A percentile compares a stretch with the other conserved stretches of the same genome.
Evolutionary conservation across 768 basidiomycete species (phyloP).

Genomic region (Lyophyllum semitale): DNA sequence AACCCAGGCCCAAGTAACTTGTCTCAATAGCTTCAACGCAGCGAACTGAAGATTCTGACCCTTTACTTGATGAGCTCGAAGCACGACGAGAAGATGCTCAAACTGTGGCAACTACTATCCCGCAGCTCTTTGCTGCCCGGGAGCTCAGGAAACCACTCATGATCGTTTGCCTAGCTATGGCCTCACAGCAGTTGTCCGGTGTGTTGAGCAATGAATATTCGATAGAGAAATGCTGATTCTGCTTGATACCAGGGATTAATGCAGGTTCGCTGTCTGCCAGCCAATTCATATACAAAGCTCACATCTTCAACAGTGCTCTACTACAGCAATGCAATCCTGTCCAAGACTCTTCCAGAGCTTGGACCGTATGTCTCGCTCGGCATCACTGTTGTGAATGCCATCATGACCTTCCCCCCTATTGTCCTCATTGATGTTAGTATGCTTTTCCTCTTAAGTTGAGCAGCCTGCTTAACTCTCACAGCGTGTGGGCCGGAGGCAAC

Average conservation of each 20-base stretch:
- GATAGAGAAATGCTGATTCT: constrained; percentile 5
- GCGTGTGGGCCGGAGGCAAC: constrained; percentile 71
- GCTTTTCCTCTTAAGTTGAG: background rate
- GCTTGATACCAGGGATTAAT: constrained; percentile 60
- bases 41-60: constrained; percentile 29
- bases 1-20: background rate
- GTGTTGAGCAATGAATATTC: constrained; percentile 7
- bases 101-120: constrained; percentile 44
- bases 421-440: constrained; percentile 78
- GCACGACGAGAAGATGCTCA: constrained; percentile 27
- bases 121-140: constrained; percentile 48
- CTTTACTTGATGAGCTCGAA: constrained; percentile 38
- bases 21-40: constrained; percentile 2
- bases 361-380: constrained; percentile 84
- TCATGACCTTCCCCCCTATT: constrained; percentile 84
- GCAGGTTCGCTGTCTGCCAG: constrained; percentile 45
- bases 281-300: background rate
- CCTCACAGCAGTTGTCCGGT: constrained; percentile 82
- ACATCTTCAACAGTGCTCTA: constrained; percentile 65
- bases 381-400: constrained; percentile 83
- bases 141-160: constrained; percentile 65
- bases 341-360: constrained; percentile 73
- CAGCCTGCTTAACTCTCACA: constrained; percentile 25
- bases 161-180: constrained; percentile 71
- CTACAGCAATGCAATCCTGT: constrained; percentile 88